phyloP scores from a whole-genome alignment of 2,329 filamentous ascomycete genomes.

The Aspergillus pseudoviridinutans region DNA sequence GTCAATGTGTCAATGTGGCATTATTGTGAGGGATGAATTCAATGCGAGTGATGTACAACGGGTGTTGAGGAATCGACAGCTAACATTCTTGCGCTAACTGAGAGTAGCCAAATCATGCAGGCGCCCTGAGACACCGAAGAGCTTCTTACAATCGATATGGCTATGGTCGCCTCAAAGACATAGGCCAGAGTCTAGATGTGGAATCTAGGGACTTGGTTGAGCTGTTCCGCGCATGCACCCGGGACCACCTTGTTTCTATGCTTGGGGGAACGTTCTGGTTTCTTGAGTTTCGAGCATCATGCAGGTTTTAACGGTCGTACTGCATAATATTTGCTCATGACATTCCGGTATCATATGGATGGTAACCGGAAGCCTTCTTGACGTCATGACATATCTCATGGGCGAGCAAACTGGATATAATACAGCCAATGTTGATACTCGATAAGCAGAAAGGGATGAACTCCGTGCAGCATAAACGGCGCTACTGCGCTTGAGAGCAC shows the following conservation, averaged over 20 bases:
- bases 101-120: not conserved
- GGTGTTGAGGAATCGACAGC: not conserved
- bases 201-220: not conserved
- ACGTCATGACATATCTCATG: not conserved
- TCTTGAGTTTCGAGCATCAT: not conserved
- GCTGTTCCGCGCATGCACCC: too few species aligned
- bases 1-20: too few species aligned
- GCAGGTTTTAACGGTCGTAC: not conserved
- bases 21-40: not conserved
- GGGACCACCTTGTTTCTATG: not conserved
- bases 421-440: not conserved
- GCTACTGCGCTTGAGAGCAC: not conserved
- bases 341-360: not conserved
- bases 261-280: not conserved
- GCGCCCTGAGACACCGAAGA: not conserved
- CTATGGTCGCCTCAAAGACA: not conserved
- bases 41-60: not conserved
- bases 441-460: conserved; percentile 6
- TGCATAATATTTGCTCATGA: not conserved
- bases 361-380: not conserved
- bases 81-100: not conserved
- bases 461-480: not conserved
- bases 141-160: not conserved
- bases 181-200: not conserved
- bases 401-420: not conserved